Evolutionary conservation across 805 yeast genomes (phyloP).

Genomic region (Wickerhamiella shivajii): DNA sequence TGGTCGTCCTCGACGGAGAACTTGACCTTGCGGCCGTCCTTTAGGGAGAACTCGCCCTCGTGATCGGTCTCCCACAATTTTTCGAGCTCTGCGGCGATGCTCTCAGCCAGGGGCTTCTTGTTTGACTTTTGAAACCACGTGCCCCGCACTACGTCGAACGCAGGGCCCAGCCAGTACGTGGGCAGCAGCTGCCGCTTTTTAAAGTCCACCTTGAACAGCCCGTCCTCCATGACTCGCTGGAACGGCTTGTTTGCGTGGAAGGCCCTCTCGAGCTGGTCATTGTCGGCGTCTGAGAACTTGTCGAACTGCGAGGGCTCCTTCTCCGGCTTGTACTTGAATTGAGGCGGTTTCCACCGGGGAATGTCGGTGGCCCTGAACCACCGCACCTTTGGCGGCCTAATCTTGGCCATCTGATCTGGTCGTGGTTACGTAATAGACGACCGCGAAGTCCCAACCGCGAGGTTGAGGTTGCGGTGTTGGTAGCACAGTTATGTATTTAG

Average conservation of each 20-base stretch:
- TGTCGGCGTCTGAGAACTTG: constrained; percentile 54
- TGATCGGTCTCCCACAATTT: constrained; percentile 32
- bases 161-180: constrained; percentile 79
- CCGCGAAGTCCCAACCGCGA: background rate
- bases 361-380: constrained; percentile 83
- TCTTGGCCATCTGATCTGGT: too few species aligned
- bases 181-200: constrained; percentile 42
- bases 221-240: constrained; percentile 68
- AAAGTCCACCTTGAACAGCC: constrained; percentile 59
- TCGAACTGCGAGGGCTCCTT: constrained; percentile 40
- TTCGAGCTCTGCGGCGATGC: constrained; percentile 46
- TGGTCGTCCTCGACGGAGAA: too few species aligned
- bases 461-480: background rate
- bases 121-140: constrained; percentile 59
- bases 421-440: background rate
- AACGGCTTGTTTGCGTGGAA: constrained; percentile 17
- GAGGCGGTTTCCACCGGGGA: constrained; percentile 53
- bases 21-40: too few species aligned
- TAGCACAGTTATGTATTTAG: background rate
- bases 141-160: constrained; percentile 70
- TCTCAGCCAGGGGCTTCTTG: constrained; percentile 31
- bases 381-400: too few species aligned
- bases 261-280: constrained; percentile 41
- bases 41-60: constrained; percentile 22
- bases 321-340: constrained; percentile 37